phyloP scores from a whole-genome alignment of 225 moss, liverwort and hornwort genomes.

The Marchantia paleacea region DNA sequence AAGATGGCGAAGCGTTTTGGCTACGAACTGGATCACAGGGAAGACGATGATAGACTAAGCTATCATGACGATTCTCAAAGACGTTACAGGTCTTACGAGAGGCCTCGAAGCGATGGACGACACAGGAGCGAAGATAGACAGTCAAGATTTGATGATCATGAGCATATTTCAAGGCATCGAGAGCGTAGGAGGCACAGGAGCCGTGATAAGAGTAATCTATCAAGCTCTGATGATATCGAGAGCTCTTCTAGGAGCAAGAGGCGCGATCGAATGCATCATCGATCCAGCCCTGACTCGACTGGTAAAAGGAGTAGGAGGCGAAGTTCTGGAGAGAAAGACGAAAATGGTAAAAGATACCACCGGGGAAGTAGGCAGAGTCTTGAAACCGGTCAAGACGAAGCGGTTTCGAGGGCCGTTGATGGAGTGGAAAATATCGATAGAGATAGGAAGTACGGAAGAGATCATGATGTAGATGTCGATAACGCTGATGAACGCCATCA shows the following conservation, averaged over 20 bases:
- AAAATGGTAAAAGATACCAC: not conserved
- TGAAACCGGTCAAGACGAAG: not conserved
- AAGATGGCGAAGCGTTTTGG: slow-evolving; percentile 78
- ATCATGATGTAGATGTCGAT: not conserved
- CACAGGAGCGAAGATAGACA: slow-evolving; percentile 21
- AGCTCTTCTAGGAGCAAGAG: slow-evolving; percentile 20
- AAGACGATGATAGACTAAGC: slow-evolving; percentile 23
- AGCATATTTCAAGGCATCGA: slow-evolving; percentile 11
- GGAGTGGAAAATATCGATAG: not conserved
- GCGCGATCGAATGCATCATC: slow-evolving; percentile 32
- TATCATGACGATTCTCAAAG: slow-evolving; percentile 16
- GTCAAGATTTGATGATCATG: slow-evolving; percentile 21
- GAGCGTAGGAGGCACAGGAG: slow-evolving; percentile 16
- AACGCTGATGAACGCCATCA: not conserved
- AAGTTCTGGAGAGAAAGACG: not conserved
- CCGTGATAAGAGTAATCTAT: slow-evolving; percentile 6
- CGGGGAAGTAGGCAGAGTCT: not conserved
- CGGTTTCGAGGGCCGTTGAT: not conserved
- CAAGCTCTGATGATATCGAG: slow-evolving; percentile 27
- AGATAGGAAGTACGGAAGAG: not conserved
- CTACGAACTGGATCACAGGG: slow-evolving; percentile 37
- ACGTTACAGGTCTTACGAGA: slow-evolving; percentile 14
- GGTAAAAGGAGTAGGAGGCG: slow-evolving; percentile 11
- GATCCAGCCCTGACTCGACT: slow-evolving; percentile 32
- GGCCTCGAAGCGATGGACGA: not conserved